These are phyloP conservation scores for Babesia ovis DNA, from an alignment of 169 alveolate genomes.

Conservation along the genomic window DNA sequence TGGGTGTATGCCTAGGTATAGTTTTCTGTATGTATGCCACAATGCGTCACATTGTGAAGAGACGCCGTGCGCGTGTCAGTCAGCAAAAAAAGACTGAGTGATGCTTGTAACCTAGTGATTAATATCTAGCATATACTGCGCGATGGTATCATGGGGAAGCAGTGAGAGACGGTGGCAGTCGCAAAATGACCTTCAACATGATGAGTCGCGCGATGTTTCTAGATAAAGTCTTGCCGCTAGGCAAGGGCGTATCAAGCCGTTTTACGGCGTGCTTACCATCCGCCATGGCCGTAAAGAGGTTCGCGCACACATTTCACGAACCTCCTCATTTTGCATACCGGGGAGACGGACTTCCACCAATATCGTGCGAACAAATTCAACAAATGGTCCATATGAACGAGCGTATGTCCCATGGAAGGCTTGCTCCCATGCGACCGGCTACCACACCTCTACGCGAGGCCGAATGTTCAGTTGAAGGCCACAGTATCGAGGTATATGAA, in stretches of 20 bases:
- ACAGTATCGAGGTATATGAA: conserved; percentile 30
- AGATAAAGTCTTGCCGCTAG: background rate
- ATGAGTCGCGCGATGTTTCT: background rate
- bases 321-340: conserved; percentile 65
- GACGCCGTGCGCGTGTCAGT: background rate
- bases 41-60: background rate
- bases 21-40: conserved; percentile 8
- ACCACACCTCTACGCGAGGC: conserved; percentile 28
- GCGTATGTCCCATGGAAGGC: conserved; percentile 33
- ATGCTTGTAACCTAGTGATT: background rate
- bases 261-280: background rate
- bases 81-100: background rate
- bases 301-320: conserved; percentile 50
- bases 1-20: conserved; percentile 42
- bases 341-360: conserved; percentile 62
- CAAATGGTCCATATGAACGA: conserved; percentile 63
- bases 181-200: background rate
- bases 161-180: background rate
- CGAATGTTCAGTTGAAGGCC: conserved; percentile 36
- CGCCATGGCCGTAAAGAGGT: conserved; percentile 6
- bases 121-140: background rate
- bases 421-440: conserved; percentile 42
- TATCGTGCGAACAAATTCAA: conserved; percentile 53
- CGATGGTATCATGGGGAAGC: conserved; percentile 10
- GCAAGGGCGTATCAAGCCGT: background rate